Percentiles rank a stretch among this genome's conserved stretches.
These are phyloP conservation scores for Morella rubra DNA, from an alignment of 306 rosid species.

Conservation along the genomic window DNA sequence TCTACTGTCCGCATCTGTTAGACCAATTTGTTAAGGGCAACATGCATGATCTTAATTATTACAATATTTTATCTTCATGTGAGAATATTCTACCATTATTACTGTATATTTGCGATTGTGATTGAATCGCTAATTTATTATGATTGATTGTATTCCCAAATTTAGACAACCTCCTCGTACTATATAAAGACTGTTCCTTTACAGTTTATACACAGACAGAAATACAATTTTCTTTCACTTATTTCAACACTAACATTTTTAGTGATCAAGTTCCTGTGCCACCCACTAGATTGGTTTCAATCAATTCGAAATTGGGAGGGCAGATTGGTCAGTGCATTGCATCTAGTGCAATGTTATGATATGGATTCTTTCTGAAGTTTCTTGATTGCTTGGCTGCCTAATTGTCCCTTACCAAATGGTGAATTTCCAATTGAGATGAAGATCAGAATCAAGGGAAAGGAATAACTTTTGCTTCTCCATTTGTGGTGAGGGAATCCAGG, in stretches of 20 bases:
- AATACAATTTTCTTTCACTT: no score
- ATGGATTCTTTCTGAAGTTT: conserved; percentile 56
- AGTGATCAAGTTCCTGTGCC: no score
- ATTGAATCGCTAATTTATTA: no score
- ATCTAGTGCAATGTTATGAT: conserved; percentile 33
- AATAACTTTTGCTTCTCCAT: conserved; percentile 42
- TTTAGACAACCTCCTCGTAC: no score
- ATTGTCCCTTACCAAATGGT: conserved; percentile 33
- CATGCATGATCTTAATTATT: neutral
- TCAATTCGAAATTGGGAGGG: conserved; percentile 28
- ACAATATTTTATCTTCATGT: no score
- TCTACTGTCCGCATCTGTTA: neutral
- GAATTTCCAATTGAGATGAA: conserved; percentile 26
- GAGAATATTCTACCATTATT: no score
- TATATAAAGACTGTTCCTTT: no score
- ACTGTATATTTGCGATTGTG: no score
- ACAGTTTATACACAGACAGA: no score
- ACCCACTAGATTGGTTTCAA: no score
- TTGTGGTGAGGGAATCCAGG: conserved; percentile 33
- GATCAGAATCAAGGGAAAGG: conserved; percentile 42
- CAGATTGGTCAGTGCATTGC: conserved; percentile 35
- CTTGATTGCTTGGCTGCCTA: conserved; percentile 48
- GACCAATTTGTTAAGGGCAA: neutral
- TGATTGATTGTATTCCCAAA: no score
- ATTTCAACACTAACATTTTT: no score